These are phyloP conservation scores for Picochlorum sp. DNA, from an alignment of 139 green algal species.

Conservation along the genomic window DNA sequence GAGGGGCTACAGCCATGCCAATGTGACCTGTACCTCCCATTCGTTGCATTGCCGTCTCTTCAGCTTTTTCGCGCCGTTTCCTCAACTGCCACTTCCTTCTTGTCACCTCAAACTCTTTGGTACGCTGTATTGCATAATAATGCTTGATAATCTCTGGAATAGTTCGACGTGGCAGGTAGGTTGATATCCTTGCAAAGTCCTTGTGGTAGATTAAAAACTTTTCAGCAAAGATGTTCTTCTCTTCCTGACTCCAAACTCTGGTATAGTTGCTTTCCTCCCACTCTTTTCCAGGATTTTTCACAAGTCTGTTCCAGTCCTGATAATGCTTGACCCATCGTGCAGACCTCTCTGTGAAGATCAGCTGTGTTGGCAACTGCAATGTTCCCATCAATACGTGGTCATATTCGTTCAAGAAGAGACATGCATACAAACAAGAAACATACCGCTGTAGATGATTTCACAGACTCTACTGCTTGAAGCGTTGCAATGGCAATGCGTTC, in stretches of 20 bases:
- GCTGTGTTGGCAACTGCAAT: constrained; percentile 16
- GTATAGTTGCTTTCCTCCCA: constrained; percentile 31
- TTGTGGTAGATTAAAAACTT: constrained; percentile 71
- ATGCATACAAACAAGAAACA: constrained; percentile 5
- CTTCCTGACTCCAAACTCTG: constrained; percentile 58
- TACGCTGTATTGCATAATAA: constrained; percentile 76
- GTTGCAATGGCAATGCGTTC: constrained; percentile 60
- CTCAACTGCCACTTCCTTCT: constrained; percentile 82
- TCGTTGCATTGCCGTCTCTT: constrained; percentile 17
- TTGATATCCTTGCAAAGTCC: constrained; percentile 76
- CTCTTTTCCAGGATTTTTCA: constrained; percentile 49
- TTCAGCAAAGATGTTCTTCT: constrained; percentile 79
- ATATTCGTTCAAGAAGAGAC: not conserved
- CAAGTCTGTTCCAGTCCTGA: constrained; percentile 40
- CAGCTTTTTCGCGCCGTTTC: constrained; percentile 65
- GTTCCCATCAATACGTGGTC: not conserved
- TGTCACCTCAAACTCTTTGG: constrained; percentile 73
- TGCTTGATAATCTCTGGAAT: constrained; percentile 65
- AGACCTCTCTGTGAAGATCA: constrained; percentile 5
- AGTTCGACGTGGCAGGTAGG: constrained; percentile 59
- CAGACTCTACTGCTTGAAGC: constrained; percentile 56
- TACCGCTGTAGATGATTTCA: constrained; percentile 45
- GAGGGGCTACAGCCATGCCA: constrained; percentile 1
- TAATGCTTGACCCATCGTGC: constrained; percentile 33
- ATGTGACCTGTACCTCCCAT: constrained; percentile 5